Evolutionary conservation across 768 basidiomycete genomes (phyloP), one percentile per base, ranked within the genome.

Genomic region (Serendipita sp.): DNA sequence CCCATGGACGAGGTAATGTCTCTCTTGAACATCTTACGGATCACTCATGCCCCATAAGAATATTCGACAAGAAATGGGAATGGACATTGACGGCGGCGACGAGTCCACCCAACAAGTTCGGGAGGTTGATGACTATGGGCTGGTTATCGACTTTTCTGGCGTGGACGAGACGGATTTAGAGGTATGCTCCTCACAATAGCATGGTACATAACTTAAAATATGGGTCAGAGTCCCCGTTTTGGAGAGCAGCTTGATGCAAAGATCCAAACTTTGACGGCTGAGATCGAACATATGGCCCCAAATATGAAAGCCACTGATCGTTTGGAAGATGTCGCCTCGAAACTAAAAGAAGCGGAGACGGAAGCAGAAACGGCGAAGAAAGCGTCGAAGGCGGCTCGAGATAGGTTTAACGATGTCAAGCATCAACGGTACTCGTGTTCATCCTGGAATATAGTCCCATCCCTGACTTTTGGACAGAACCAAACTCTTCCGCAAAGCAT

Each of bases 261-360:
- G 36, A 83, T 96, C 44, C 69, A 78, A 5, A 88, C 85, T 69
- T 74, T 92, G 31, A 82, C 77, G 62, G 74, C 78, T 10, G 94
- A 97, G 67, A 93, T 97, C 62, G 91, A 94, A 69, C 81, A 83
- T 62, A 90, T 98, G 86, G 89, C 91, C 0, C 94, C 95, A 10
- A 99, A 98, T 72, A 79, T 97, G 82, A 98, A 98, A 73, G 95
- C 95, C 0, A 88, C 94, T 68, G 93, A 97, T 67, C 78, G 86
- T 87, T 77, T 93, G 31, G 91, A 91, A 63, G 86, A 91, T 66
- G 88, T 91, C 2, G 86, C 97, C 72, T 76, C 79, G 2, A 92
- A 90, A 70, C 79, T 98, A 15, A 80, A 84, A 0, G 88, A 91
- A 64, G 94, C 92, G 0, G 94, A 97, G 75, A 83, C 80, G 66